Evolutionary conservation across 371 early-diverging fungal genomes (phyloP).

Genomic region (Coemansia sp.): DNA sequence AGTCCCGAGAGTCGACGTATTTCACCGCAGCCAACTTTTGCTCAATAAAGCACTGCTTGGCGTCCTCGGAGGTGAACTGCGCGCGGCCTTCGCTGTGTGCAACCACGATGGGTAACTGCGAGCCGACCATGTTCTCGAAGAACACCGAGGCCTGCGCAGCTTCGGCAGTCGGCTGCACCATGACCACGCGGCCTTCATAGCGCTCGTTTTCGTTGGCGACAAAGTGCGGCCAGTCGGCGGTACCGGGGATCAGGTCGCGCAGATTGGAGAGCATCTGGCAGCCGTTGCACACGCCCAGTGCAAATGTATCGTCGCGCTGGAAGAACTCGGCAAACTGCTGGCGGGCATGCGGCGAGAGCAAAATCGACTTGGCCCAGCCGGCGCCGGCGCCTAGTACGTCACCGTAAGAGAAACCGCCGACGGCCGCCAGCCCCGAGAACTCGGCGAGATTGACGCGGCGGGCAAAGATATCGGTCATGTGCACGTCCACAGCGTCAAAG

Average conservation of each 20-base stretch:
- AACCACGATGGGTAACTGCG: constrained; percentile 87
- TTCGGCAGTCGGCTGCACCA: constrained; percentile 59
- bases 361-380: constrained; percentile 94
- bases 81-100: constrained; percentile 97
- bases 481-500: constrained; percentile 90
- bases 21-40: constrained; percentile 61
- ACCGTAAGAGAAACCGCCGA: constrained; percentile 98
- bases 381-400: constrained; percentile 96
- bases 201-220: constrained; percentile 86
- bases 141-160: constrained; percentile 56
- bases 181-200: constrained; percentile 89
- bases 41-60: constrained; percentile 53
- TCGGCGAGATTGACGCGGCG: constrained; percentile 67
- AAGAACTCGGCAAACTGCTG: constrained; percentile 82
- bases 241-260: constrained; percentile 76
- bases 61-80: constrained; percentile 60
- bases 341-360: constrained; percentile 70
- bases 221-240: constrained; percentile 87
- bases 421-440: constrained; percentile 88
- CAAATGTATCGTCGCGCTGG: constrained; percentile 83
- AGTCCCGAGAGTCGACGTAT: constrained; percentile 74
- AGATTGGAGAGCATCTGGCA: constrained; percentile 94
- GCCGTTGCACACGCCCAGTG: constrained; percentile 96
- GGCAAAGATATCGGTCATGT: constrained; percentile 91
- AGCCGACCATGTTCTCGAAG: constrained; percentile 88